phyloP scores from a whole-genome alignment of 192 early-diverging fungal species.

The Phlyctochytrium bullatum region DNA sequence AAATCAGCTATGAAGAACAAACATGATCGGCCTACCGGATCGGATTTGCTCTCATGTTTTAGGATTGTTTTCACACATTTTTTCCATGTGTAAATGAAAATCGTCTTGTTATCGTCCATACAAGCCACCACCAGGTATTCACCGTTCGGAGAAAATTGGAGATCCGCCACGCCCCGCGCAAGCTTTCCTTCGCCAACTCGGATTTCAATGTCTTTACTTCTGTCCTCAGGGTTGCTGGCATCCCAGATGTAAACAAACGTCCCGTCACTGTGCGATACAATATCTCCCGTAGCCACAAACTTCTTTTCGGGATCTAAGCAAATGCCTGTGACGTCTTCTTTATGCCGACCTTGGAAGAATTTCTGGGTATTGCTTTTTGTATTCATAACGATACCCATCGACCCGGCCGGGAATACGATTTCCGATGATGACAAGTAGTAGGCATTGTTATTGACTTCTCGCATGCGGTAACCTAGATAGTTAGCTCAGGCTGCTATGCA shows the following conservation, averaged over 20 bases:
- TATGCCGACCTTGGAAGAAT: constrained; percentile 30
- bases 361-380: constrained; percentile 9
- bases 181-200: constrained; percentile 21
- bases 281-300: constrained; percentile 27
- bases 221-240: constrained; percentile 23
- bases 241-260: constrained; percentile 28
- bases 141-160: constrained; percentile 22
- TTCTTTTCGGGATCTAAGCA: constrained; percentile 21
- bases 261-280: constrained; percentile 15
- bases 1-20: no score
- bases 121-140: constrained; percentile 14
- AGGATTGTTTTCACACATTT: constrained; percentile 16
- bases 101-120: constrained; percentile 19
- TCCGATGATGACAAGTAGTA: constrained; percentile 17
- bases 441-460: constrained; percentile 29
- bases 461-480: constrained; percentile 17
- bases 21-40: constrained; percentile 2
- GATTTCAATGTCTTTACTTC: constrained; percentile 22
- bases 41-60: constrained; percentile 17
- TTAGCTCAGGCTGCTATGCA: background rate
- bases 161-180: constrained; percentile 17
- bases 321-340: constrained; percentile 22
- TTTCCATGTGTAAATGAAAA: constrained; percentile 28
- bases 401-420: constrained; percentile 27
- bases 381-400: constrained; percentile 28